Evolutionary conservation across 345 rosid genomes (phyloP).

Genomic region (Citrus australasica): DNA sequence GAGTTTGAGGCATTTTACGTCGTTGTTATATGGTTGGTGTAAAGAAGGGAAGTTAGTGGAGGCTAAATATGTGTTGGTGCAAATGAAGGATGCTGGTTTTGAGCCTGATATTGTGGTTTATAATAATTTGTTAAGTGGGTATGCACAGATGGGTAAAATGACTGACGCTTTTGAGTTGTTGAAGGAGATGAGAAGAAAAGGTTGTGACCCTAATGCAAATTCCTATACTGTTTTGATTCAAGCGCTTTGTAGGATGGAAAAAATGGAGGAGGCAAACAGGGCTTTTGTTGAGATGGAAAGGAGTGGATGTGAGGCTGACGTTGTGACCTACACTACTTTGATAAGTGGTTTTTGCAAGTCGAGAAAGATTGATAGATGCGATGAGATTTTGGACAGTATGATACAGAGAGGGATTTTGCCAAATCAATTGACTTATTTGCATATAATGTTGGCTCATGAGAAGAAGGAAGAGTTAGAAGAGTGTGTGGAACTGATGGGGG

Average conservation of each 20-base stretch:
- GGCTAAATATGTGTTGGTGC: slow-evolving; percentile 78
- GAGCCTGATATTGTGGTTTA: slow-evolving; percentile 80
- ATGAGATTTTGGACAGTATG: slow-evolving; percentile 62
- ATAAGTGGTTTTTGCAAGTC: slow-evolving; percentile 81
- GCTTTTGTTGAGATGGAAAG: slow-evolving; percentile 77
- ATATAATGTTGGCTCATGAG: slow-evolving; percentile 76
- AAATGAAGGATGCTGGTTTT: slow-evolving; percentile 81
- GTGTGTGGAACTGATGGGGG: slow-evolving; percentile 54
- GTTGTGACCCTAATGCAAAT: slow-evolving; percentile 55
- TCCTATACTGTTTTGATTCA: slow-evolving; percentile 77
- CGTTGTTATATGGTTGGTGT: slow-evolving; percentile 90
- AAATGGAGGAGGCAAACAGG: slow-evolving; percentile 71
- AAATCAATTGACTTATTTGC: slow-evolving; percentile 57
- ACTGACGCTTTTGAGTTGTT: slow-evolving; percentile 70
- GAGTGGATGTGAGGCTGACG: slow-evolving; percentile 66
- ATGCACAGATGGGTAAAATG: slow-evolving; percentile 60
- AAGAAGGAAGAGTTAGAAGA: slow-evolving; percentile 66
- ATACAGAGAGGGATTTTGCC: slow-evolving; percentile 52
- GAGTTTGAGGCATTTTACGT: slow-evolving; percentile 57
- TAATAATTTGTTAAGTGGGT: slow-evolving; percentile 69
- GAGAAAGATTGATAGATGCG: slow-evolving; percentile 59
- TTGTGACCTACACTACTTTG: slow-evolving; percentile 65
- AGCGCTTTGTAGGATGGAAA: slow-evolving; percentile 62
- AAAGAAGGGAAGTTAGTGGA: slow-evolving; percentile 83
- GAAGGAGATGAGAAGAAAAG: slow-evolving; percentile 72